These are phyloP conservation scores for Syzygium oleosum DNA, from an alignment of 345 rosid genomes.

Conservation along the genomic window DNA sequence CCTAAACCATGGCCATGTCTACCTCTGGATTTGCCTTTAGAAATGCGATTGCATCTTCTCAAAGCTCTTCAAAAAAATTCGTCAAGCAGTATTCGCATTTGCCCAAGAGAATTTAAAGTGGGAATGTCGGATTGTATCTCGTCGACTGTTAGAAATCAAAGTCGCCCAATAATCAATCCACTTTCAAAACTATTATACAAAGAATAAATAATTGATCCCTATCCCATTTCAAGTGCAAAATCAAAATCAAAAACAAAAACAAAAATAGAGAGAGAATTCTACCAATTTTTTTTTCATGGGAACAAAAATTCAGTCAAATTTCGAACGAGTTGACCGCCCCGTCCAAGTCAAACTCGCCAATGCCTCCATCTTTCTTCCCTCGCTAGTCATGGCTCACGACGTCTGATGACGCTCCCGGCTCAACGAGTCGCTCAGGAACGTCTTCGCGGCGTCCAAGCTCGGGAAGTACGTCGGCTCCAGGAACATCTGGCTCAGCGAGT, in stretches of 20 bases:
- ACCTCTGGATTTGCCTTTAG: too few species aligned
- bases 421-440: constrained; percentile 79
- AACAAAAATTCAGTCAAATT: neutral
- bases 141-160: neutral
- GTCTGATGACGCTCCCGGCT: neutral
- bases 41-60: too few species aligned
- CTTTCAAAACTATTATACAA: neutral
- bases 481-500: constrained; percentile 70
- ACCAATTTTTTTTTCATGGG: neutral
- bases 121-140: neutral
- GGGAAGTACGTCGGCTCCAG: constrained; percentile 93
- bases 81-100: too few species aligned
- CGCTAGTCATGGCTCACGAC: neutral
- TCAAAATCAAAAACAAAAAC: neutral
- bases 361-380: neutral
- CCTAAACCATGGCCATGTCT: too few species aligned
- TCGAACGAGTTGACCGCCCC: neutral
- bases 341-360: neutral
- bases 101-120: too few species aligned
- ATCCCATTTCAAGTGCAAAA: neutral
- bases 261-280: neutral
- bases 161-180: neutral
- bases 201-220: neutral
- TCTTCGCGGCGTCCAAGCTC: constrained; percentile 97
- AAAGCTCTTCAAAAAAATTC: too few species aligned